A percentile compares a stretch with the other conserved stretches of the same genome.
Conservation (phyloP, 1,284 basidiomycete species). For the Lentinula novae-zelandiae region DNA sequence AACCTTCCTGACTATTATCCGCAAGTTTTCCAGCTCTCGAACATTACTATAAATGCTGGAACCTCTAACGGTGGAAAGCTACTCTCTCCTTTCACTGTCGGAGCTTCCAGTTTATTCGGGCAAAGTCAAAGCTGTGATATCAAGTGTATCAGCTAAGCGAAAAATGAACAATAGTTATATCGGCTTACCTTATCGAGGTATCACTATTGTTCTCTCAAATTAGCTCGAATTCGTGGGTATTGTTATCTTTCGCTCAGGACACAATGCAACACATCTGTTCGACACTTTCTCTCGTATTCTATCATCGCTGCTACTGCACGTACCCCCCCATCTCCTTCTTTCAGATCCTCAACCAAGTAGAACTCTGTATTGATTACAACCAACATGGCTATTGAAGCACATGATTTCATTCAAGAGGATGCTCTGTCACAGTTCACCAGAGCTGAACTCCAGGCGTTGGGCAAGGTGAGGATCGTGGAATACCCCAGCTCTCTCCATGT, state of each 20-base stretch:
- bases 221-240: background rate
- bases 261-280: background rate
- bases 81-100: background rate
- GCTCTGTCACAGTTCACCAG: background rate
- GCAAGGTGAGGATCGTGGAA: slow-evolving; percentile 1
- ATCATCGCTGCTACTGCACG: background rate
- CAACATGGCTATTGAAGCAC: background rate
- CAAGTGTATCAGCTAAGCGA: background rate
- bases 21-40: background rate
- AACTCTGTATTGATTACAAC: background rate
- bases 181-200: background rate
- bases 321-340: background rate
- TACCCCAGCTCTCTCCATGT: background rate
- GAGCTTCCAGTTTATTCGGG: background rate
- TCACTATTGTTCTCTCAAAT: background rate
- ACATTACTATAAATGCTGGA: too few species aligned
- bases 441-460: slow-evolving; percentile 2
- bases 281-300: background rate
- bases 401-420: background rate
- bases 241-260: background rate
- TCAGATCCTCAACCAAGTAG: too few species aligned
- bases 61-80: too few species aligned
- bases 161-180: background rate
- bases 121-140: slow-evolving; percentile 4
- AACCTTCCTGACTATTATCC: background rate